Evolutionary conservation across 2,329 filamentous ascomycete species (phyloP), one percentile per base, ranked within the genome.

Genomic region (Kalmusia sp.): DNA sequence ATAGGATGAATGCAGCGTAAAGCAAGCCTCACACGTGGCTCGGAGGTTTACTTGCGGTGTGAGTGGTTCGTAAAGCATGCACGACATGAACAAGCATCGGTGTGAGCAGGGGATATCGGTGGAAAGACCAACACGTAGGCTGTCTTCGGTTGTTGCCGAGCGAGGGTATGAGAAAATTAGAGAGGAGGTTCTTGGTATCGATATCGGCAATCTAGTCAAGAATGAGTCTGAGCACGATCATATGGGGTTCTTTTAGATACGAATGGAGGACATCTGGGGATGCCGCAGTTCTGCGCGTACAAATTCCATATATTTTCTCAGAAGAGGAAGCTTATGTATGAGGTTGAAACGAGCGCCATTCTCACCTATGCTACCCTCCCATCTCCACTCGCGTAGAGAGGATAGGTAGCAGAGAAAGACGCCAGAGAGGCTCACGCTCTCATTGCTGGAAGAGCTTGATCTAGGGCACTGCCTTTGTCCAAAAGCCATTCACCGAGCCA

Each of bases 391-490:
- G 56, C 54, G 43, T 50, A 46, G 59, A 54, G 65, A 65, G 66
- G 64, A 38, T 65, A 49, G 55, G 39, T 39, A 57, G 57, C 61
- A 62, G 63, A 61, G 59, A 69, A 64, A 61, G 62, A 58, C 60
- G 65, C 63, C 70, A 71, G 67, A 68, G 63, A 64, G 61, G 51
- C 68, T 70, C 68, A 60, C 52, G 52, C 56, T 34, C 24, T 28
- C 49, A 47, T 47, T 43, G 50, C 45, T 45, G 44, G 50, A 47
- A 49, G 39, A 54, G 54, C 46, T 70, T 65, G 22, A 49, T 73
- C 52, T 73, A 22, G 70, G 69, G 66, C 58, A 58, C 57, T 67
- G 70, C 70, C 70, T 73, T 73, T 73, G 69, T 62, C 52, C 66
- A 71, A 55, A 62, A 70, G 62, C 61, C 61, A 70, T 64, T 34